Evolutionary conservation across 2,329 filamentous ascomycete genomes (phyloP).

Genomic region (Aureobasidium lini): DNA sequence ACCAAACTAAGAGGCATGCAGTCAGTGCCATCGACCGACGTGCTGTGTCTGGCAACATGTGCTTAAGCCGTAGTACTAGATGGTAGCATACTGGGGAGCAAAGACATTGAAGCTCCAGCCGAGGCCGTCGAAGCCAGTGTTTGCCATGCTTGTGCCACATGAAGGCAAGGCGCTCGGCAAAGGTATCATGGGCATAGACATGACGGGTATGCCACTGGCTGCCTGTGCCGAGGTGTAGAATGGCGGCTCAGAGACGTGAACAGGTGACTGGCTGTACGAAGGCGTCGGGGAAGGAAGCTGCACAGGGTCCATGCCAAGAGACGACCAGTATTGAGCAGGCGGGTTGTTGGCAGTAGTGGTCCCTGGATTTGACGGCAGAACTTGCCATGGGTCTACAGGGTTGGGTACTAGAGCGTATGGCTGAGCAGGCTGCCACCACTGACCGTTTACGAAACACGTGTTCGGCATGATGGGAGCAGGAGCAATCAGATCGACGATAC

Average conservation of each 20-base stretch:
- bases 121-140: slow-evolving; percentile 65
- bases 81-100: slow-evolving; percentile 62
- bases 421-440: slow-evolving; percentile 74
- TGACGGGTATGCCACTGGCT: slow-evolving; percentile 63
- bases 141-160: slow-evolving; percentile 61
- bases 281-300: slow-evolving; percentile 69
- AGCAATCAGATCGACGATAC: slow-evolving; percentile 81
- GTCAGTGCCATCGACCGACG: neutral
- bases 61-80: slow-evolving; percentile 54
- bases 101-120: slow-evolving; percentile 87
- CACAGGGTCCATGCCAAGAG: slow-evolving; percentile 65
- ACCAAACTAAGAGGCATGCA: slow-evolving; percentile 21
- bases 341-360: slow-evolving; percentile 63
- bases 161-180: slow-evolving; percentile 75
- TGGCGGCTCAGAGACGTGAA: slow-evolving; percentile 52
- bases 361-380: slow-evolving; percentile 81
- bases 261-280: slow-evolving; percentile 72
- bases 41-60: neutral
- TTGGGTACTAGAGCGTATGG: slow-evolving; percentile 50
- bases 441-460: slow-evolving; percentile 58
- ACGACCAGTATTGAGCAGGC: slow-evolving; percentile 69
- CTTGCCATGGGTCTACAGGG: slow-evolving; percentile 80
- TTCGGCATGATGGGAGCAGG: slow-evolving; percentile 80
- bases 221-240: slow-evolving; percentile 77
- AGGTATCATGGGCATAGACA: slow-evolving; percentile 69